phyloP scores from a whole-genome alignment of 2,329 filamentous ascomycete species.

The Arachnomyces sp. region DNA sequence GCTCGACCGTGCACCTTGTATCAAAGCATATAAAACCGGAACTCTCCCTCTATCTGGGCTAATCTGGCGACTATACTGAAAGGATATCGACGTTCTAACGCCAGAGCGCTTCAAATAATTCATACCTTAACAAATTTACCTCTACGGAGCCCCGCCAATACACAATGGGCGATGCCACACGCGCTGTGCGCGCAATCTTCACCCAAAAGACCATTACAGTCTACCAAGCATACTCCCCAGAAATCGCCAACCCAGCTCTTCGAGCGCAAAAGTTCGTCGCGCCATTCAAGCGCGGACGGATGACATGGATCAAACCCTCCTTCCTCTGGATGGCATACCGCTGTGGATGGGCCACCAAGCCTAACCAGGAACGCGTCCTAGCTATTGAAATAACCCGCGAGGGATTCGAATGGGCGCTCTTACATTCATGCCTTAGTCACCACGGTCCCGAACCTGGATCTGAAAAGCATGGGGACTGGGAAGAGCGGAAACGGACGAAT shows the following conservation, averaged over 20 bases:
- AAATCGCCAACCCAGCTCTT: conserved; percentile 48
- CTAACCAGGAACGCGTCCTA: conserved; percentile 47
- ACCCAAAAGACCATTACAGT: conserved; percentile 48
- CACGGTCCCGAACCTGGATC: conserved; percentile 6
- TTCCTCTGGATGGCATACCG: conserved; percentile 60
- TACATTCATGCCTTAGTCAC: conserved; percentile 24
- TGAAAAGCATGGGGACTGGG: conserved; percentile 12
- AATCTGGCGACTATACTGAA: too few relatives aligned
- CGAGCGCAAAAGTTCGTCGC: conserved; percentile 43
- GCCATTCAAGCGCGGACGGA: conserved; percentile 45
- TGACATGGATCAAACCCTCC: conserved; percentile 59
- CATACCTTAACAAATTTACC: too few relatives aligned
- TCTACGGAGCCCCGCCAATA: too few relatives aligned
- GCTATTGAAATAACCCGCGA: conserved; percentile 48
- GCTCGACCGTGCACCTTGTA: too few relatives aligned
- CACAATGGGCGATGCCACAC: conserved; percentile 10
- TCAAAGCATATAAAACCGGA: too few relatives aligned
- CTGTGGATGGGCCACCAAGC: conserved; percentile 51
- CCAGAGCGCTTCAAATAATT: too few relatives aligned
- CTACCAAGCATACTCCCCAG: conserved; percentile 52
- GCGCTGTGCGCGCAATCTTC: conserved; percentile 47
- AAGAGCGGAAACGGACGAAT: conserved; percentile 11
- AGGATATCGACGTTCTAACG: too few relatives aligned
- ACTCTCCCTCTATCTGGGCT: too few relatives aligned
- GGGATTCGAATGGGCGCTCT: conserved; percentile 43